phyloP scores from a whole-genome alignment of 257 asterid species.

The Fraxinus americana region DNA sequence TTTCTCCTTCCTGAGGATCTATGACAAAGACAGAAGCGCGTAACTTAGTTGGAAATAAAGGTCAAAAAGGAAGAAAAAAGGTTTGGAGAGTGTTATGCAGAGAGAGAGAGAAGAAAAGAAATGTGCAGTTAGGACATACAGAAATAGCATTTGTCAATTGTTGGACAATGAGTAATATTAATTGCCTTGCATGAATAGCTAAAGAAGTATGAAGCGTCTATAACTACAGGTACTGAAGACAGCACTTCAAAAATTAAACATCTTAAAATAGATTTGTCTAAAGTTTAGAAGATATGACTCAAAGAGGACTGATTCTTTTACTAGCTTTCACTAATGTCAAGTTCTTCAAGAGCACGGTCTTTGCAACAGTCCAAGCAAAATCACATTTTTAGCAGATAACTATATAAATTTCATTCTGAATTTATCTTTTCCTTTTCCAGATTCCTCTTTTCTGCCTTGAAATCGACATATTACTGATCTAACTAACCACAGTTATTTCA shows the following conservation, averaged over 20 bases:
- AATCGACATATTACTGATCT: background rate
- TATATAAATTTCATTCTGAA: background rate
- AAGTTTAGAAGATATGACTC: background rate
- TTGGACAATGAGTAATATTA: background rate
- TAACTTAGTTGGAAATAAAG: conserved; percentile 17
- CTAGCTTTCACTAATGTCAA: background rate
- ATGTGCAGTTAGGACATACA: background rate
- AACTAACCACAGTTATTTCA: background rate
- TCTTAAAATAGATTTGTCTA: background rate
- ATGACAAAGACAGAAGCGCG: conserved; percentile 19
- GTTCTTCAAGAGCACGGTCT: background rate
- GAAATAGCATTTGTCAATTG: background rate
- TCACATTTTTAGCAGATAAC: background rate
- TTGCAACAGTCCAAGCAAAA: background rate
- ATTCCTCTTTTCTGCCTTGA: background rate
- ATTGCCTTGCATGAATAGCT: background rate
- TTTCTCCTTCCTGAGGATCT: conserved; percentile 97
- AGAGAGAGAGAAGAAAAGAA: background rate
- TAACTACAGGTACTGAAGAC: background rate
- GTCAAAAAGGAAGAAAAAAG: conserved; percentile 1
- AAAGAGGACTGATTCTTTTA: background rate
- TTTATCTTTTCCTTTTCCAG: background rate
- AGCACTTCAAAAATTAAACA: background rate
- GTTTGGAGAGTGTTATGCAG: background rate
- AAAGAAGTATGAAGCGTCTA: background rate